A percentile compares a stretch with the other conserved stretches of the same genome.
These are phyloP conservation scores for Pseudomonodictys pantanalensis DNA, from an alignment of 495 filamentous ascomycete genomes.

Conservation along the genomic window DNA sequence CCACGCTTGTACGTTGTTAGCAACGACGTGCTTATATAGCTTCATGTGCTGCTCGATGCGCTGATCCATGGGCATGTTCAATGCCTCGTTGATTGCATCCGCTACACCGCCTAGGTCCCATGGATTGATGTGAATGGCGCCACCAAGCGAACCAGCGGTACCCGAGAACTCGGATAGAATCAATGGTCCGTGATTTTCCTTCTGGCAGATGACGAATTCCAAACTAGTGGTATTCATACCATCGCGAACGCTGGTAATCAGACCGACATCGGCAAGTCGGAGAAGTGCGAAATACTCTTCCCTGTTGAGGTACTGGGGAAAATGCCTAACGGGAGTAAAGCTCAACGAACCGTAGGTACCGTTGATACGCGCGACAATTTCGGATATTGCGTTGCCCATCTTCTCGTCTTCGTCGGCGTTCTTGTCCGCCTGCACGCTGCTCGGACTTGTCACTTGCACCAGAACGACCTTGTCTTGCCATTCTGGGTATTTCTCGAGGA, in stretches of 20 bases:
- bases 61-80: conserved; percentile 65
- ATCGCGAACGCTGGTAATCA: conserved; percentile 89
- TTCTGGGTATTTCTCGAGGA: conserved; percentile 81
- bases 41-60: conserved; percentile 57
- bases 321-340: conserved; percentile 86
- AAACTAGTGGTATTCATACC: conserved; percentile 96
- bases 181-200: conserved; percentile 74
- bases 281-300: conserved; percentile 91
- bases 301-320: conserved; percentile 80
- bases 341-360: conserved; percentile 80
- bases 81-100: conserved; percentile 69
- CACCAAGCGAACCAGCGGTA: conserved; percentile 77
- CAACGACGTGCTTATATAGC: conserved; percentile 79
- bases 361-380: conserved; percentile 85
- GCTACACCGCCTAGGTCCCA: conserved; percentile 85
- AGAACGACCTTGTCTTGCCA: conserved; percentile 90
- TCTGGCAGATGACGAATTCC: conserved; percentile 90
- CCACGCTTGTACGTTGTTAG: conserved; percentile 80
- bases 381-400: conserved; percentile 78
- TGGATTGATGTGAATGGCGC: conserved; percentile 91
- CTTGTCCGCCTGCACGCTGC: conserved; percentile 67
- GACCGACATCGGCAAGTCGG: conserved; percentile 78
- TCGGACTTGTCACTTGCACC: conserved; percentile 90
- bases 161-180: conserved; percentile 96
- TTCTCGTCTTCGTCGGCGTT: conserved; percentile 65